Conservation (phyloP, 495 filamentous ascomycete species). For the Talaromyces wortmannii region DNA sequence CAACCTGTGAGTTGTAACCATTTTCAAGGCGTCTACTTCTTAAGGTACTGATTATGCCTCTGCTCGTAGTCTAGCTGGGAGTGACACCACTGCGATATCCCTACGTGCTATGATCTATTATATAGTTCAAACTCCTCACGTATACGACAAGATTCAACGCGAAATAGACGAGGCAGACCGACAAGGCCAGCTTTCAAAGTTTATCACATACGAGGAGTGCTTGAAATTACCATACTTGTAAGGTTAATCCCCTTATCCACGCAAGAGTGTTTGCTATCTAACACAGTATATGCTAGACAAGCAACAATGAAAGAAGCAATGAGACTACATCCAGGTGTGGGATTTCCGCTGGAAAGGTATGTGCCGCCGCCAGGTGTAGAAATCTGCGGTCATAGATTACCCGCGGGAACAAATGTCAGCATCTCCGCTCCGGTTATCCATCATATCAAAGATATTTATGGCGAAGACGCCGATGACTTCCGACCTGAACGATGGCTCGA, state of each 20-base stretch:
- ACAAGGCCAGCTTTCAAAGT: background rate
- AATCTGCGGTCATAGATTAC: conserved; percentile 44
- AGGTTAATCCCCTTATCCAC: too few species aligned
- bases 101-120: conserved; percentile 45
- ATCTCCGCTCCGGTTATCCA: conserved; percentile 31
- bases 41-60: background rate
- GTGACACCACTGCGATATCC: conserved; percentile 44
- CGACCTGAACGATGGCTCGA: conserved; percentile 32
- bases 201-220: background rate
- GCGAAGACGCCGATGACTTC: conserved; percentile 19
- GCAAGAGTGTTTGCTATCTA: too few species aligned
- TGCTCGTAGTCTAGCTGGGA: conserved; percentile 25
- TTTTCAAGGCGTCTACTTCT: background rate
- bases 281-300: conserved; percentile 36
- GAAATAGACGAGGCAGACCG: background rate
- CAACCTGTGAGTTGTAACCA: background rate
- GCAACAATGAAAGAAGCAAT: conserved; percentile 54
- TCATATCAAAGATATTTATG: conserved; percentile 10
- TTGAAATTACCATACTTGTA: background rate
- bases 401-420: conserved; percentile 52
- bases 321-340: conserved; percentile 53
- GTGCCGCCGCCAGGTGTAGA: conserved; percentile 48
- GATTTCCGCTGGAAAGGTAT: conserved; percentile 55
- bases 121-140: conserved; percentile 23
- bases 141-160: background rate